A percentile compares a stretch with the other conserved stretches of the same genome.
These are phyloP conservation scores for Rhizoctonia solani DNA, from an alignment of 1,284 basidiomycete genomes.

Conservation along the genomic window DNA sequence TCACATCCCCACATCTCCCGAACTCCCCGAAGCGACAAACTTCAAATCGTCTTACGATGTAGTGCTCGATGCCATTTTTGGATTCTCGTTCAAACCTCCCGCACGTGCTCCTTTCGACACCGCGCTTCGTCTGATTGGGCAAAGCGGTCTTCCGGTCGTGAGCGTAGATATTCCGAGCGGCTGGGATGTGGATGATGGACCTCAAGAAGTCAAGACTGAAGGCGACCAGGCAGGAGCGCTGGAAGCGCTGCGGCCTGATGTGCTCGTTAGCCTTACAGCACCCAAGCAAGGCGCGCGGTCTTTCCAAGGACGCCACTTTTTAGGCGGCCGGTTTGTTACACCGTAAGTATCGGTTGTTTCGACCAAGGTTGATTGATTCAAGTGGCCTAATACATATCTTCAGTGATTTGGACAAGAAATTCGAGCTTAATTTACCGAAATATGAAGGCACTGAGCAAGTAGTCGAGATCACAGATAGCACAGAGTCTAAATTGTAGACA, in stretches of 20 bases:
- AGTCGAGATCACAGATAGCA: constrained; percentile 57
- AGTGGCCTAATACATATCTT: background rate
- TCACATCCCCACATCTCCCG: constrained; percentile 67
- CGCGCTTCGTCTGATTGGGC: constrained; percentile 69
- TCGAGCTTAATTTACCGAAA: constrained; percentile 72
- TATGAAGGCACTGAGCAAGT: constrained; percentile 82
- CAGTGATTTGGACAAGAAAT: constrained; percentile 72
- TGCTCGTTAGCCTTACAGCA: constrained; percentile 88
- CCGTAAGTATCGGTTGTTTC: constrained; percentile 57
- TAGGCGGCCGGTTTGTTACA: constrained; percentile 91
- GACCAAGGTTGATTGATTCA: background rate
- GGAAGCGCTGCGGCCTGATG: constrained; percentile 67
- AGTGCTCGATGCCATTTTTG: constrained; percentile 94
- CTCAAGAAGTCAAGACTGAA: constrained; percentile 36
- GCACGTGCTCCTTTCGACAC: constrained; percentile 85
- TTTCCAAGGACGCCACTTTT: constrained; percentile 85
- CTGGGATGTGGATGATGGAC: constrained; percentile 89
- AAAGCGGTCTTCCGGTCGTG: constrained; percentile 74
- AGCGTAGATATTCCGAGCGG: constrained; percentile 96
- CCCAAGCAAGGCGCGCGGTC: constrained; percentile 84
- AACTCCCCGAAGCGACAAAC: constrained; percentile 54
- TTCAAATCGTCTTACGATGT: constrained; percentile 64
- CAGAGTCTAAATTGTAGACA: constrained; percentile 2
- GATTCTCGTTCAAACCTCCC: constrained; percentile 93
- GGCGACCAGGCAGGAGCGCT: constrained; percentile 42